Base-by-base conservation (phyloP, 148 eudicot species). In the Polygonum aviculare region DNA sequence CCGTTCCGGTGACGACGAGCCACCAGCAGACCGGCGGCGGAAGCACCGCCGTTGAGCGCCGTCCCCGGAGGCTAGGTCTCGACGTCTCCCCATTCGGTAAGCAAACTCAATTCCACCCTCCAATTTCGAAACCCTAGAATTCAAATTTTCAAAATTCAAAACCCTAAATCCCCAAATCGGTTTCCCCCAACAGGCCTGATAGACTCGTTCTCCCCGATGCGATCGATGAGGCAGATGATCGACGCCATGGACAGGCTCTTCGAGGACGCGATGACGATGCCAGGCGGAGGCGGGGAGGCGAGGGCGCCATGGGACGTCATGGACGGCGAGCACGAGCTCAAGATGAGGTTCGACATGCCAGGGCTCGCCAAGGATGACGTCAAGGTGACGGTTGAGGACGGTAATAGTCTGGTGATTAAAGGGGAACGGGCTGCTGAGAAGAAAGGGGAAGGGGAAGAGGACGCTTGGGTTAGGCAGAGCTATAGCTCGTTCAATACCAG, bases 321-420 rank as follows among this genome's bases (percentile, higher is more conserved):
- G 63, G 91, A 91, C 33, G 91, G 83, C 2, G 95, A 90, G 7
- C 74, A 82, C 69, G 93, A 88, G 76, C 77, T 91, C 80, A 88
- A 83, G 78, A 94, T 91, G 93, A 77, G 97, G 57, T 88, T 94
- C 75, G 95, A 94, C 83, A 85, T 94, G 84, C 98, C 97, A 0
- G 97, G 97, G 0, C 83, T 89, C 0, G 77, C 92, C 12, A 92
- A 87, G 45, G 94, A 90, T 45, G 93, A 90, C 6, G 85, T 90
- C 16, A 86, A 86, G 63, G 88, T 92, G 4, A 78, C 71, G 0
- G 84, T 87, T 9, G 93, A 92, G 70, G 90, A 85, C 54, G 75
- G 75, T 1, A 83, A 90, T 49, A 78, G 80, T 12, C 88, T 90
- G 1, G 90, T 88, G 19, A 89, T 92, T 60, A 85, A 82, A 76